Evolutionary conservation across 495 filamentous ascomycete species (phyloP).

Genomic region (Echria macrotheca): DNA sequence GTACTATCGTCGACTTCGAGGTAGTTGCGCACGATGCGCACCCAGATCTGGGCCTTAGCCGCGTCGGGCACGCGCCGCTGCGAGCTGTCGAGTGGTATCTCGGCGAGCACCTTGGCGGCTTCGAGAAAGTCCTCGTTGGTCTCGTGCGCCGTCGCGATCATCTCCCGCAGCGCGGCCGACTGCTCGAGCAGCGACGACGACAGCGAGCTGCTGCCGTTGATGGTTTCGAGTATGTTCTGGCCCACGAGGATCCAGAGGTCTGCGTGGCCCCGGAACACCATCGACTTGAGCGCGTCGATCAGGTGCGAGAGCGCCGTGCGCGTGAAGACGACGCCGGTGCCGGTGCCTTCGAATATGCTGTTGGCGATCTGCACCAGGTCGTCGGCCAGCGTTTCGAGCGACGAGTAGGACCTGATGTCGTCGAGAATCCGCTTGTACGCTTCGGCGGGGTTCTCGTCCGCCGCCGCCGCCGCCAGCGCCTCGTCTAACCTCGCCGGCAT

Average conservation of each 20-base stretch:
- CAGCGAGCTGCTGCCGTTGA: constrained; percentile 42
- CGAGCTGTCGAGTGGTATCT: constrained; percentile 80
- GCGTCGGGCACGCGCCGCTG: constrained; percentile 76
- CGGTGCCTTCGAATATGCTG: constrained; percentile 58
- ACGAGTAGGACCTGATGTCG: constrained; percentile 53
- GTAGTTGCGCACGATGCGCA: constrained; percentile 90
- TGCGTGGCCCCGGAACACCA: constrained; percentile 42
- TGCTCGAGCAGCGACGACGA: constrained; percentile 76
- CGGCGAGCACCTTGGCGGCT: constrained; percentile 71
- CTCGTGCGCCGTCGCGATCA: constrained; percentile 80
- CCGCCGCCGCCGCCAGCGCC: constrained; percentile 49
- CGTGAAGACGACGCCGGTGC: constrained; percentile 65
- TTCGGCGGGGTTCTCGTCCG: constrained; percentile 39
- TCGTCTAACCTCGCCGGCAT: constrained; percentile 35
- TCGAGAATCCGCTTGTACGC: constrained; percentile 63
- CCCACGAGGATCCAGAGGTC: constrained; percentile 66
- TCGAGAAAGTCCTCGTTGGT: constrained; percentile 69
- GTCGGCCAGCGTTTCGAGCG: constrained; percentile 49
- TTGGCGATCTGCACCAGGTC: constrained; percentile 67
- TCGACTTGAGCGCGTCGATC: constrained; percentile 51
- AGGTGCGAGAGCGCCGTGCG: constrained; percentile 66
- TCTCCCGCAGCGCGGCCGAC: constrained; percentile 71
- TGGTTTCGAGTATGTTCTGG: constrained; percentile 57
- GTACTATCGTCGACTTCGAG: constrained; percentile 92
- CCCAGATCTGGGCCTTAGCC: constrained; percentile 76